Evolutionary conservation across 129 eudicot species (phyloP).

Genomic region (Helichrysum umbraculigerum): DNA sequence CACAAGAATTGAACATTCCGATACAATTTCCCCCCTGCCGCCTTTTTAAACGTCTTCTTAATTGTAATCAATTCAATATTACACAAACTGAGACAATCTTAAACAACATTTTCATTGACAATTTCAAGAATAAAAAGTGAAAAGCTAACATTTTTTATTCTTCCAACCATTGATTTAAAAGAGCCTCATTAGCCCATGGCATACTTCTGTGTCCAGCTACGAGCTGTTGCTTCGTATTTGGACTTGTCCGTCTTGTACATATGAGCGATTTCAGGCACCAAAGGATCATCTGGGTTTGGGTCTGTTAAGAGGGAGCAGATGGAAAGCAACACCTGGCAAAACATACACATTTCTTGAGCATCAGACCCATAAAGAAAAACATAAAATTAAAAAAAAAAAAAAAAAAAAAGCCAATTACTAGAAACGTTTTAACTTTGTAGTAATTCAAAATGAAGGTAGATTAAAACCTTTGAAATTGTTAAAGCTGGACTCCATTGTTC

Average conservation of each 20-base stretch:
- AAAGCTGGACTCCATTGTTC: constrained; percentile 88
- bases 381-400: background rate
- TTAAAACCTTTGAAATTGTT: constrained; percentile 64
- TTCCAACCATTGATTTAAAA: constrained; percentile 18
- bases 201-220: constrained; percentile 87
- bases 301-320: constrained; percentile 74
- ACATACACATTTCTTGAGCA: background rate
- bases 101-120: constrained; percentile 18
- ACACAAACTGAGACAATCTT: constrained; percentile 37
- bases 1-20: background rate
- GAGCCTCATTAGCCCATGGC: constrained; percentile 55
- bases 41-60: constrained; percentile 1
- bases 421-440: background rate
- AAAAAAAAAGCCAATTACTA: background rate
- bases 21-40: background rate
- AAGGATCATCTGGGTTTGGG: constrained; percentile 78
- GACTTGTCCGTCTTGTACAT: constrained; percentile 76
- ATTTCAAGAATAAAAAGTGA: constrained; percentile 28
- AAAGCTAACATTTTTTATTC: constrained; percentile 31
- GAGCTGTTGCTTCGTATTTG: constrained; percentile 75
- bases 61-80: constrained; percentile 35
- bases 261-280: constrained; percentile 81
- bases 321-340: constrained; percentile 57
- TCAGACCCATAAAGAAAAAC: background rate
- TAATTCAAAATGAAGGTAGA: background rate